These are phyloP conservation scores for Cordyceps cateniannulata DNA, from an alignment of 2,329 filamentous ascomycete genomes.

Conservation along the genomic window DNA sequence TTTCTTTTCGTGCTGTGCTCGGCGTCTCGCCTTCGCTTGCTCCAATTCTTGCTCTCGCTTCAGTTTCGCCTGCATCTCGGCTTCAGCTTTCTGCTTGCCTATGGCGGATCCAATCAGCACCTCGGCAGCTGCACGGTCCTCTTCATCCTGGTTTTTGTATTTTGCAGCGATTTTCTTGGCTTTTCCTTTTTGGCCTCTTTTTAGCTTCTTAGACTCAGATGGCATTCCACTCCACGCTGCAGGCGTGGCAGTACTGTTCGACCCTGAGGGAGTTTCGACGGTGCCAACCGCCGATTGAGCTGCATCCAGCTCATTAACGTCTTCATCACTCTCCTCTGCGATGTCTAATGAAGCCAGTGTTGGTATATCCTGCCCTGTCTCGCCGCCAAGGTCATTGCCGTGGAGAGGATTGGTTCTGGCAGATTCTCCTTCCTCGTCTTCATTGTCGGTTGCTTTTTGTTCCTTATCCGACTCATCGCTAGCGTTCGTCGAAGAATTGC, in stretches of 20 bases:
- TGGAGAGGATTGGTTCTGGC: constrained; percentile 12
- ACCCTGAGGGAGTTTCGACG: constrained; percentile 16
- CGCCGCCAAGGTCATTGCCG: not conserved
- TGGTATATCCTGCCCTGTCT: not conserved
- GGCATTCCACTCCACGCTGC: not conserved
- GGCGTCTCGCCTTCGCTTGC: constrained; percentile 66
- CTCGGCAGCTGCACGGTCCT: constrained; percentile 79
- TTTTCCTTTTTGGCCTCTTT: constrained; percentile 74
- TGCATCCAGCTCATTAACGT: not conserved
- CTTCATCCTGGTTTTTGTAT: constrained; percentile 91
- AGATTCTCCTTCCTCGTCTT: constrained; percentile 17
- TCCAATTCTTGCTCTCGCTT: constrained; percentile 65
- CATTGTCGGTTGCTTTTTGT: constrained; percentile 14
- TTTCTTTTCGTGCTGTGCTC: constrained; percentile 71
- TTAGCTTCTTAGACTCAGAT: constrained; percentile 38
- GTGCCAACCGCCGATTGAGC: constrained; percentile 13
- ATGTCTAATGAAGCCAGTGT: not conserved
- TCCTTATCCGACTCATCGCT: not conserved
- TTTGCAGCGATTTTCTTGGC: constrained; percentile 83
- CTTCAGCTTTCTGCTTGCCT: constrained; percentile 61
- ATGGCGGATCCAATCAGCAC: constrained; percentile 73
- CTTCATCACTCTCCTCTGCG: not conserved
- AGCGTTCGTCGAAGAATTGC: not conserved
- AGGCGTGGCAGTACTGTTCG: not conserved
- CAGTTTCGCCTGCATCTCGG: constrained; percentile 60